These are phyloP conservation scores for Calonectria montana DNA, from an alignment of 2,329 filamentous ascomycete species.

Conservation along the genomic window DNA sequence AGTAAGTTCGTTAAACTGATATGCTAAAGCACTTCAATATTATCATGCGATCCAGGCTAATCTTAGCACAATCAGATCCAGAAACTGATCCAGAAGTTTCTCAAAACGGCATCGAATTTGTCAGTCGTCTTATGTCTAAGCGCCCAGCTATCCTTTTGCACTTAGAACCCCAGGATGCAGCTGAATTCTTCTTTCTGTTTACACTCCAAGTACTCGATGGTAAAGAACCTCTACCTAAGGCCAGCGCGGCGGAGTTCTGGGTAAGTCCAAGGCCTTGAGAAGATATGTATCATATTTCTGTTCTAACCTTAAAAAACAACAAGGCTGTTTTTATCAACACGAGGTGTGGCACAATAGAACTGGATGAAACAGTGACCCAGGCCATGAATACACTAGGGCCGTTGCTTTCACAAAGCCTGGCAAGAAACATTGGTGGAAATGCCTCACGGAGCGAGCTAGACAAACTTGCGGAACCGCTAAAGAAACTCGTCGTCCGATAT, in stretches of 20 bases:
- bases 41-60: neutral
- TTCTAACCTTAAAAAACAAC: constrained; percentile 7
- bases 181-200: constrained; percentile 78
- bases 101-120: constrained; percentile 79
- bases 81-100: constrained; percentile 80
- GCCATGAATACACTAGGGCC: constrained; percentile 72
- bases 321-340: constrained; percentile 66
- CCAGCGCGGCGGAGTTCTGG: constrained; percentile 81
- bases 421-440: constrained; percentile 75
- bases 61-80: constrained; percentile 57
- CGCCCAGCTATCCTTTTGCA: constrained; percentile 71
- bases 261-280: constrained; percentile 53
- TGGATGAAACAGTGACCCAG: constrained; percentile 57
- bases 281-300: neutral
- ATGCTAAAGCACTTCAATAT: neutral
- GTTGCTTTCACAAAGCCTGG: constrained; percentile 67
- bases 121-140: constrained; percentile 71
- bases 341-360: constrained; percentile 54
- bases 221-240: constrained; percentile 80
- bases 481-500: constrained; percentile 71
- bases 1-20: constrained; percentile 52
- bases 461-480: constrained; percentile 76
- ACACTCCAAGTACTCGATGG: constrained; percentile 76
- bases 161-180: constrained; percentile 64
- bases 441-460: constrained; percentile 79